Base-by-base conservation (phyloP, 179 eudicot species). In the Actinidia arguta region DNA sequence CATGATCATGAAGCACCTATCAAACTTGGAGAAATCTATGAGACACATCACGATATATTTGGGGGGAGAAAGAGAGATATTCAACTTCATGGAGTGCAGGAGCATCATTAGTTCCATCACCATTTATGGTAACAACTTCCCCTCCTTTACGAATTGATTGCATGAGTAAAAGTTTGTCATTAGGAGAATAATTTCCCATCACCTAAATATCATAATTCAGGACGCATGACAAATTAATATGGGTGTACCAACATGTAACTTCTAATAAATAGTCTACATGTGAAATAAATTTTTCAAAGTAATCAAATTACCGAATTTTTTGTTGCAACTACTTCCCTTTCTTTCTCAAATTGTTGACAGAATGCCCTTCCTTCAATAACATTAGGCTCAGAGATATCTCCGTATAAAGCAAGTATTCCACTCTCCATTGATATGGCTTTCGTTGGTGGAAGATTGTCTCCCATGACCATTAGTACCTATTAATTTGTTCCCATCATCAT, bases 81-180 rank as follows among this genome's bases (percentile, higher is more conserved):
- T 71, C 80, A 66, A 84, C 86, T 83, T 96, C 99, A 78, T 96
- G 95, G 74, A 96, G 87, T 64, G 99, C 99, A 83, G 98, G 97
- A 81, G 99, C 99, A 85, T 96, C 99, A 86, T 96, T 96, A 81
- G 99, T 96, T 31, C 99, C 99, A 89, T 96, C 99, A 82, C 99
- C 99, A 61, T 98, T 96, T 42, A 96, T 98, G 66, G 98, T 98
- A 83, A 96, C 98, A 84, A 96, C 97, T 85, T 96, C 95, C 24
- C 97, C 99, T 47, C 24, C 85, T 87, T 90, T 93, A 87, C 95
- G 92, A 85, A 96, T 83, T 82, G 99, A 94, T 94, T 93, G 96
- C 82, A 96, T 98, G 74, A 96, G 96, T 83, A 94, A 86, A 64
- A 94, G 90, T 87, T 96, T 94, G 81, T 96, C 97, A 70, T 93